phyloP scores from a whole-genome alignment of 176 grass and related monocot genomes.

The Carex cristatella region DNA sequence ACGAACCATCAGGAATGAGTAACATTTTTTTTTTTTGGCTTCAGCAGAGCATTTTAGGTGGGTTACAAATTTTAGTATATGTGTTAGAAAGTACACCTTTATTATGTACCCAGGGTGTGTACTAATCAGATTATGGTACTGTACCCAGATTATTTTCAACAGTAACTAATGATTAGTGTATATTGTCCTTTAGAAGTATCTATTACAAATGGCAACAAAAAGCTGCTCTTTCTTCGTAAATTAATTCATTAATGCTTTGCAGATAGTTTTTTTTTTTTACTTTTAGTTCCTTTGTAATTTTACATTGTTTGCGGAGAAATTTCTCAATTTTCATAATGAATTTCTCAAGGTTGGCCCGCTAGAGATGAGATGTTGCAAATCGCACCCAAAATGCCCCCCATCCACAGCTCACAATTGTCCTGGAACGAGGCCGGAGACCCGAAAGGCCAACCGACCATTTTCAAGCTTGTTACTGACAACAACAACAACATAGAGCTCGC shows the following conservation, averaged over 20 bases:
- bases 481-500: constrained; percentile 28
- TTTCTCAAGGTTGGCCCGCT: constrained; percentile 27
- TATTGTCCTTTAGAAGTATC: no score
- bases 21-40: neutral
- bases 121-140: no score
- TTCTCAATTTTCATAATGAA: neutral
- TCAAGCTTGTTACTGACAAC: constrained; percentile 31
- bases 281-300: no score
- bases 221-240: no score
- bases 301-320: no score
- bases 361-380: constrained; percentile 38
- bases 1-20: neutral
- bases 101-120: no score
- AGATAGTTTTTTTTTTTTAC: no score
- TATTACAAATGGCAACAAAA: no score
- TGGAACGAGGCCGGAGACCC: constrained; percentile 35
- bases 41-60: neutral
- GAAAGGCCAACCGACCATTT: constrained; percentile 34
- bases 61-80: neutral
- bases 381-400: constrained; percentile 33
- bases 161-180: no score
- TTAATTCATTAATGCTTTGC: no score
- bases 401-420: constrained; percentile 26
- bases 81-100: neutral
- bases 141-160: no score